These are phyloP conservation scores for Prunella vulgaris DNA, from an alignment of 257 asterid genomes.

Conservation along the genomic window DNA sequence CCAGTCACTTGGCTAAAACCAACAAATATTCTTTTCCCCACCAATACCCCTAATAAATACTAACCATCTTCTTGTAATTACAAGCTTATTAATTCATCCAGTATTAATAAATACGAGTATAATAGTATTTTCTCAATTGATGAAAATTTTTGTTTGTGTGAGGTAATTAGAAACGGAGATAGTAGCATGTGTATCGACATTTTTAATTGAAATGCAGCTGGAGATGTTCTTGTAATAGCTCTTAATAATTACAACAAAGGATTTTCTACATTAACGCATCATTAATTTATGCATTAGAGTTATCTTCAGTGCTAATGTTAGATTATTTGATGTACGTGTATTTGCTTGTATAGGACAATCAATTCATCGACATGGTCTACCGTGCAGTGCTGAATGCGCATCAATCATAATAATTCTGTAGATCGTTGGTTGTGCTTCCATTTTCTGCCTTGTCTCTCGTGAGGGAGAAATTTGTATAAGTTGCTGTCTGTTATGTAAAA, in stretches of 20 bases:
- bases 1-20: too few species aligned
- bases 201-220: background rate
- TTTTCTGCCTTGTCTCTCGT: conserved; percentile 10
- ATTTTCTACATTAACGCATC: background rate
- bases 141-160: too few species aligned
- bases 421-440: conserved; percentile 3
- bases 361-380: conserved; percentile 78
- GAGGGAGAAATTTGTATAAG: conserved; percentile 20
- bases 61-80: too few species aligned
- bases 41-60: too few species aligned
- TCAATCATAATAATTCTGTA: conserved; percentile 40
- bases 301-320: background rate
- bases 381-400: conserved; percentile 70
- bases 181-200: background rate
- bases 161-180: too few species aligned
- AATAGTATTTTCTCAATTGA: too few species aligned
- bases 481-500: conserved; percentile 23
- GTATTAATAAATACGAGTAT: too few species aligned
- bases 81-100: too few species aligned
- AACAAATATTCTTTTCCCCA: too few species aligned
- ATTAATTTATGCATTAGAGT: background rate
- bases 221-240: background rate
- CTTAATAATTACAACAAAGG: too few species aligned
- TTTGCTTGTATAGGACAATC: conserved; percentile 53
- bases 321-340: background rate